Percentiles rank a stretch among this genome's conserved stretches.
Evolutionary conservation across 345 rosid genomes (phyloP).

Genomic region (Gossypioides kirkii): DNA sequence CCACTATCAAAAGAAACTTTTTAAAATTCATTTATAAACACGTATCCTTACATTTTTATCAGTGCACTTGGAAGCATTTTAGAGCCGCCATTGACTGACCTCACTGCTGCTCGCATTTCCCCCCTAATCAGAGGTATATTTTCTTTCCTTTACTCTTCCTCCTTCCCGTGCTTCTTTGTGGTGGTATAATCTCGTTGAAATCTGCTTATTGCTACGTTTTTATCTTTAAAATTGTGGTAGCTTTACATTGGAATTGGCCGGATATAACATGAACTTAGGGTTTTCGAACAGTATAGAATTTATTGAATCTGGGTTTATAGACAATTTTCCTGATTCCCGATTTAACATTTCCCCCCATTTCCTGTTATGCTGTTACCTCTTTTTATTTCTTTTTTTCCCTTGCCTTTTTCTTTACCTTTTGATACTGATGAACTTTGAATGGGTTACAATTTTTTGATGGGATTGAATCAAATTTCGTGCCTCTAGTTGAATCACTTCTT

Average conservation of each 20-base stretch:
- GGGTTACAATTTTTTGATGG: not conserved
- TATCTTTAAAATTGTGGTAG: not conserved
- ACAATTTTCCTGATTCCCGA: no score
- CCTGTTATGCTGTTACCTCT: not conserved
- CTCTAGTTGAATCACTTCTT: not conserved
- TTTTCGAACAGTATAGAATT: not conserved
- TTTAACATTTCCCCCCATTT: not conserved
- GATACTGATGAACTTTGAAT: not conserved
- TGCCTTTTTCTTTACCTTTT: not conserved
- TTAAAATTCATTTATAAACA: no score
- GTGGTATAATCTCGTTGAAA: not conserved
- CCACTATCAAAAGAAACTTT: no score
- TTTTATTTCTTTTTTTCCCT: not conserved
- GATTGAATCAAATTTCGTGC: not conserved
- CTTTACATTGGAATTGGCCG: not conserved
- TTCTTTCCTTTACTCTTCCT: not conserved
- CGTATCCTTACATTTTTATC: not conserved
- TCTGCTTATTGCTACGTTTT: not conserved
- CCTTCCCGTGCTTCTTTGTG: not conserved
- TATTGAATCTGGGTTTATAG: not conserved
- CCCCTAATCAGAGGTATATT: slow-evolving; percentile 1
- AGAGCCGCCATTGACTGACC: not conserved
- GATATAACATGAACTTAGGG: not conserved
- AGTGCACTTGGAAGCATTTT: not conserved
- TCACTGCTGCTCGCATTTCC: not conserved